These are phyloP conservation scores for Ceratocystis cubensis DNA, from an alignment of 2,329 filamentous ascomycete species.

Conservation along the genomic window DNA sequence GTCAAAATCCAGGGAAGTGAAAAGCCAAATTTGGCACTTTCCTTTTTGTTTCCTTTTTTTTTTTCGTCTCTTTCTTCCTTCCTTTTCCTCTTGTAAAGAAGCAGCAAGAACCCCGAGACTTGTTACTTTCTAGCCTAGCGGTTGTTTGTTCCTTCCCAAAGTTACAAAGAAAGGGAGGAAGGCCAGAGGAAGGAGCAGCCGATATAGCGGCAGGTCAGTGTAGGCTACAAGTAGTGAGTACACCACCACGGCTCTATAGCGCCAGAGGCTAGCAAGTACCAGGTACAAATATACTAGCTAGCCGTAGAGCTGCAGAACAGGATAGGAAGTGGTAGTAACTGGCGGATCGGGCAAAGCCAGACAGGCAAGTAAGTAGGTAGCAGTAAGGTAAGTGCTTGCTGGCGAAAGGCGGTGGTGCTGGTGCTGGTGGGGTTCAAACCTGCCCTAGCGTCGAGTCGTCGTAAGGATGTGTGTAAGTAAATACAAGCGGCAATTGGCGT, in stretches of 20 bases:
- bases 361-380: too few relatives aligned
- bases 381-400: too few relatives aligned
- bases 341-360: background rate
- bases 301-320: background rate
- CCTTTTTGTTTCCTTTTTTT: background rate
- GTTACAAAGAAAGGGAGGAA: background rate
- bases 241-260: too few relatives aligned
- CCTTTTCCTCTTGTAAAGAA: background rate
- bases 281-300: background rate
- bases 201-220: background rate
- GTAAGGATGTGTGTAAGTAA: too few relatives aligned
- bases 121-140: background rate
- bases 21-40: background rate
- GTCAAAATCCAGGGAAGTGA: slow-evolving; percentile 1
- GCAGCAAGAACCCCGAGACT: slow-evolving; percentile 1
- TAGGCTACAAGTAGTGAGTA: too few relatives aligned
- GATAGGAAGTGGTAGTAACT: background rate
- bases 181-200: background rate
- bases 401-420: too few relatives aligned
- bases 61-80: background rate
- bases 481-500: too few relatives aligned
- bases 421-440: too few relatives aligned
- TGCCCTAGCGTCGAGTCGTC: too few relatives aligned
- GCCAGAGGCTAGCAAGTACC: background rate
- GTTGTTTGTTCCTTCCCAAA: background rate